These are phyloP conservation scores for Ambrosiella beaveri DNA, from an alignment of 2,329 filamentous ascomycete species.

Conservation along the genomic window DNA sequence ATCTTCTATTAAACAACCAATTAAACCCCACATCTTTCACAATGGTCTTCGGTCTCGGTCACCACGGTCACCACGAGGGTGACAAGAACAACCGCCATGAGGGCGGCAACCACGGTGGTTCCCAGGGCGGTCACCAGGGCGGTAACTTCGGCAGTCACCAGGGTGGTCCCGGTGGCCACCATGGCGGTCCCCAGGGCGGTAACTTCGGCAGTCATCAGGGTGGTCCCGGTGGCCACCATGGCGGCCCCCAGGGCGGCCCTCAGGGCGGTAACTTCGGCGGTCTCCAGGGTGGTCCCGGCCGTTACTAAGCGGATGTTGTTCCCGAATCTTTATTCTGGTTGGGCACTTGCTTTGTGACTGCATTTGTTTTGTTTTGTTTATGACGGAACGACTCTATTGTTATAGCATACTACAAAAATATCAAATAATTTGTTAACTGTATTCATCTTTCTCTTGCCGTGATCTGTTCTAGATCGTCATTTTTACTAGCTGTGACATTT, in stretches of 20 bases:
- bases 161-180: conserved; percentile 1
- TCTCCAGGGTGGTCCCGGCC: not conserved
- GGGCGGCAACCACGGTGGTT: not conserved
- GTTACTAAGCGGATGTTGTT: not conserved
- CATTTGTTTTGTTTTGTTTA: not conserved
- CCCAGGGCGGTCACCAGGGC: not conserved
- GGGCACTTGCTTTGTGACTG: not conserved
- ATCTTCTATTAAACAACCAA: not conserved
- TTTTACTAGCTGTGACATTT: too few species aligned
- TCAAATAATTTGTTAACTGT: not conserved
- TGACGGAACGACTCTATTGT: not conserved
- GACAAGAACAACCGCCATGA: not conserved
- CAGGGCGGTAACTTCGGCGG: not conserved
- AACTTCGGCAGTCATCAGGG: not conserved
- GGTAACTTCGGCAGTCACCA: not conserved
- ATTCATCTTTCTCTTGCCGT: too few species aligned
- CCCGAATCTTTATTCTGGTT: not conserved
- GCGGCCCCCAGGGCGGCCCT: conserved; percentile 2
- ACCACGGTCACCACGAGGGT: conserved; percentile 2
- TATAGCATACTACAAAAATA: not conserved
- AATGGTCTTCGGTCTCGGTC: conserved; percentile 12
- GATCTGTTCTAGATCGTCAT: too few species aligned
- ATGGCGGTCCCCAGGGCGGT: not conserved
- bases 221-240: not conserved
- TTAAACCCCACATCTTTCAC: not conserved